Evolutionary conservation across 768 basidiomycete species (phyloP).

Genomic region (Lentinula sp.): DNA sequence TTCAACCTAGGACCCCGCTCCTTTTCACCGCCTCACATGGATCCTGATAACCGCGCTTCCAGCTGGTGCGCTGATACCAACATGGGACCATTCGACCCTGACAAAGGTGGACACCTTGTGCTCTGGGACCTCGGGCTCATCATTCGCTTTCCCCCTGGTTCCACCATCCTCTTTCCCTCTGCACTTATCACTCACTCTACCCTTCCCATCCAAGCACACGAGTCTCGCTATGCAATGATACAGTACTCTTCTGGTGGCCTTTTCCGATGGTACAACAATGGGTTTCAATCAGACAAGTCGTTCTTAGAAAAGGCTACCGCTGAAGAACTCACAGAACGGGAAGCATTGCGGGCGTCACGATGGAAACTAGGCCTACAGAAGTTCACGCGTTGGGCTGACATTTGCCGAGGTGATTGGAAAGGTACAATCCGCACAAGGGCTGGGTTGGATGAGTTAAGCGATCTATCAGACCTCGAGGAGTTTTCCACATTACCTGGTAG

Average conservation of each 20-base stretch:
- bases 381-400: background rate
- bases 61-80: too few relatives aligned
- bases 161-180: constrained; percentile 14
- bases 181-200: constrained; percentile 12
- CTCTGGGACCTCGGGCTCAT: too few relatives aligned
- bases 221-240: constrained; percentile 7
- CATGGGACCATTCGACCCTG: too few relatives aligned
- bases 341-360: background rate
- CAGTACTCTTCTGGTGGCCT: constrained; percentile 18
- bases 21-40: too few relatives aligned
- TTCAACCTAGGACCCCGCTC: background rate
- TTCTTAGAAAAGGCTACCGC: background rate
- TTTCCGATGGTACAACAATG: constrained; percentile 16
- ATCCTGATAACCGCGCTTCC: too few relatives aligned
- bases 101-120: too few relatives aligned
- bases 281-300: background rate
- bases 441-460: too few relatives aligned
- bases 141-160: too few relatives aligned
- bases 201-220: background rate
- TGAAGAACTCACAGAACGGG: background rate
- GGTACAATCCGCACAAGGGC: background rate
- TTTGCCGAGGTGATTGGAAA: background rate
- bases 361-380: background rate
- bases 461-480: too few relatives aligned
- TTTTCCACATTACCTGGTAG: too few relatives aligned